phyloP scores from a whole-genome alignment of 164 flowering plant species.

The Kingdonia uniflora region DNA sequence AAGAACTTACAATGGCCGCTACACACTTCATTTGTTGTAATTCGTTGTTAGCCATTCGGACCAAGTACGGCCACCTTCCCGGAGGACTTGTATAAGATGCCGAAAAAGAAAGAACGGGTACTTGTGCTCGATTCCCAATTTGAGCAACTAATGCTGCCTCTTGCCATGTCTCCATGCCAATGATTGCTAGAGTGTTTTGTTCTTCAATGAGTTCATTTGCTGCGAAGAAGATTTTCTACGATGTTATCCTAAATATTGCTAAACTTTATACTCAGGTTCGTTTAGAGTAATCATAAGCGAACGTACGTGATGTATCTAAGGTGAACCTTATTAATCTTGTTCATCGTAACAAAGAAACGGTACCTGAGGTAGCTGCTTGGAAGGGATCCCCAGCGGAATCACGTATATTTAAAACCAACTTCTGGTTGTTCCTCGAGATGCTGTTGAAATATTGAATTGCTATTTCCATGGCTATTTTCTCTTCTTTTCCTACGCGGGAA shows the following conservation, averaged over 20 bases:
- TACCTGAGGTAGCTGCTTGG: conserved; percentile 20
- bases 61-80: conserved; percentile 34
- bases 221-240: neutral
- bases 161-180: conserved; percentile 34
- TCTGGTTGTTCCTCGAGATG: neutral
- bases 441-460: conserved; percentile 10
- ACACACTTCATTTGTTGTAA: conserved; percentile 23
- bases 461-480: conserved; percentile 21
- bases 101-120: conserved; percentile 37
- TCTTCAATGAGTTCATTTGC: conserved; percentile 26
- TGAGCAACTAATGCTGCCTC: conserved; percentile 37
- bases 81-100: conserved; percentile 22
- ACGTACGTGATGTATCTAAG: no score
- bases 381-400: conserved; percentile 18
- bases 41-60: conserved; percentile 18
- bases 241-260: neutral
- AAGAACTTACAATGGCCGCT: conserved; percentile 25
- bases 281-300: no score
- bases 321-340: no score
- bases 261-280: no score
- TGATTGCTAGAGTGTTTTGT: conserved; percentile 17
- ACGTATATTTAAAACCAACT: conserved; percentile 14
- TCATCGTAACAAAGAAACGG: neutral
- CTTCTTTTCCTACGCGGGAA: conserved; percentile 18
- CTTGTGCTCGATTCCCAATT: conserved; percentile 26